Evolutionary conservation across 1,284 basidiomycete species (phyloP), one percentile per base, ranked within the genome.

Genomic region (Amylostereum areolatum): DNA sequence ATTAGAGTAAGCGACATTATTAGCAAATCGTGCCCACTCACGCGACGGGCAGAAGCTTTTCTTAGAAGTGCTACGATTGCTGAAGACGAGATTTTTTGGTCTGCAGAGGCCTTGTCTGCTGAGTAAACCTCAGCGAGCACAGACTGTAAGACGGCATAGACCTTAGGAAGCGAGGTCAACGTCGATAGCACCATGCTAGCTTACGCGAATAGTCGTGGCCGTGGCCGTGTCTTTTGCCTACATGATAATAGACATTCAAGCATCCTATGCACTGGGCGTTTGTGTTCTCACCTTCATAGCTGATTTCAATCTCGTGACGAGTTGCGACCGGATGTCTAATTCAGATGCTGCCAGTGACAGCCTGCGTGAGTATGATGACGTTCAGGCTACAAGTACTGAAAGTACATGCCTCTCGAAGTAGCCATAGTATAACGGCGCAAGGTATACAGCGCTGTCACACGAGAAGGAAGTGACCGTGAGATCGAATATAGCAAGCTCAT

Each of bases 201-300:
- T 52, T 57, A 86, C 83, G 45, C 84, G 79, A 53, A 86, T 69
- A 18, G 77, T 77, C 42, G 71, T 81, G 11, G 83, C 81, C 46
- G 75, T 68, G 32, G 71, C 56, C 24, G 70, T 62, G 57, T 87
- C 74, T 58, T 75, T 83, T 41, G 60, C 69, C 83, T 85, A 29
- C 33, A 34, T 49, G 47, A 37, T 32, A 46, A 46, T 30, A 37
- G n/a, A 10, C 12, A 8, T 11, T 3, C 37, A n/a, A 6, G 5
- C 33, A 39, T 3, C 3, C 29, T 7, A n/a, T n/a, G n/a, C n/a
- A n/a, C n/a, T n/a, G n/a, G n/a, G n/a, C n/a, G n/a, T n/a, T n/a
- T n/a, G n/a, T n/a, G n/a, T n/a, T n/a, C 61, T 24, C 45, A 82
- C 83, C 74, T 82, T 85, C 81, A 86, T 81, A 11, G 83, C 79